Percentiles rank a stretch among this genome's conserved stretches.
Evolutionary conservation across 371 early-diverging fungal genomes (phyloP).

Genomic region (Mucor lusitanicus): DNA sequence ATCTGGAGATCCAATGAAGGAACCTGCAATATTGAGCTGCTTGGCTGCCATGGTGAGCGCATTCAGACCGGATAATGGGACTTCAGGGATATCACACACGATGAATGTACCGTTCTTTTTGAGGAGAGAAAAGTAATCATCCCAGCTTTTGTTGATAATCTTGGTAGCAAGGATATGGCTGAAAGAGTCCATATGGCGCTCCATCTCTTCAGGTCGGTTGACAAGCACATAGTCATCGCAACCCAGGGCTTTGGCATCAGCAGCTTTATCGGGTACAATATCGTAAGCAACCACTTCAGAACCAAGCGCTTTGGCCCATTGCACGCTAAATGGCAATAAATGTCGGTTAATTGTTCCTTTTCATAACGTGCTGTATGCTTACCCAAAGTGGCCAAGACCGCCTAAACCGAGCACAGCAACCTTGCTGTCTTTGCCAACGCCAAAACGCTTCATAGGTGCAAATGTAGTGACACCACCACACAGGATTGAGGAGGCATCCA

Average conservation of each 20-base stretch:
- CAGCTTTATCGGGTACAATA: conserved; percentile 59
- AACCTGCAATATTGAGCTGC: conserved; percentile 58
- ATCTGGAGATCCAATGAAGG: conserved; percentile 63
- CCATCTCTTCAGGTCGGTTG: conserved; percentile 11
- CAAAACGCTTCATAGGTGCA: conserved; percentile 52
- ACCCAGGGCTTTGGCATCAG: conserved; percentile 67
- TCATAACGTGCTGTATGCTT: no score
- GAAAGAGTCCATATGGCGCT: conserved; percentile 17
- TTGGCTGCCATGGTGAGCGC: conserved; percentile 32
- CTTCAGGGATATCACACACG: conserved; percentile 66
- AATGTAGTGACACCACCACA: conserved; percentile 62
- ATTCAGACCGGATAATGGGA: conserved; percentile 36
- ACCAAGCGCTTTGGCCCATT: conserved; percentile 61
- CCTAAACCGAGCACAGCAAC: conserved; percentile 77
- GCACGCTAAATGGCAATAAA: conserved; percentile 8
- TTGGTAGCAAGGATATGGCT: conserved; percentile 46
- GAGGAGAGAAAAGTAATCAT: conserved; percentile 34
- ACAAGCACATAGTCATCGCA: conserved; percentile 53
- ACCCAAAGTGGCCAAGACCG: conserved; percentile 74
- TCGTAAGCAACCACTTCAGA: conserved; percentile 73
- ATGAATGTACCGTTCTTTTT: conserved; percentile 48
- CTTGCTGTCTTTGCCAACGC: conserved; percentile 47
- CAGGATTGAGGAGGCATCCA: conserved; percentile 57
- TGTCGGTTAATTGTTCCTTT: no score
- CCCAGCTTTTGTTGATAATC: conserved; percentile 35